phyloP scores from a whole-genome alignment of 108 stramenopile genomes.

The Pseudonitzschia multiseries region DNA sequence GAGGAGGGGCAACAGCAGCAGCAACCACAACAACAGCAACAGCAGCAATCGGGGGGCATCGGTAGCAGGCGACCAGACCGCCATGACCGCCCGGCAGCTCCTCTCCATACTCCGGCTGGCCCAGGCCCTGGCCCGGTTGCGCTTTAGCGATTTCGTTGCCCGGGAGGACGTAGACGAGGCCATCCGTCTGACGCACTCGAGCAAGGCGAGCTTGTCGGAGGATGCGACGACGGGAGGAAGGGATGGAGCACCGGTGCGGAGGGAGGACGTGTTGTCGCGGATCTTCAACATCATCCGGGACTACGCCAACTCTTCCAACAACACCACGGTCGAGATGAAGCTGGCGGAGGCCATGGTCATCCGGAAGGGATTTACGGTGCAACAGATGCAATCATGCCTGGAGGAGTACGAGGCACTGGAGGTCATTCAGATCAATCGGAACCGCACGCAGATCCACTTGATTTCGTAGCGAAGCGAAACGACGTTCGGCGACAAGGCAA shows the following conservation, averaged over 20 bases:
- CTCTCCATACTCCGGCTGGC: conserved; percentile 95
- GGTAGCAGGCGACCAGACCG: conserved; percentile 87
- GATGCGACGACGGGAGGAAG: conserved; percentile 14
- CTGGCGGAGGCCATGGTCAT: conserved; percentile 84
- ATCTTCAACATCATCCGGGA: conserved; percentile 80
- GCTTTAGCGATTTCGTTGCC: conserved; percentile 91
- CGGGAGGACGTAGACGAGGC: conserved; percentile 98
- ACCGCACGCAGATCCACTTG: conserved; percentile 68
- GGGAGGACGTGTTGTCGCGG: conserved; percentile 69
- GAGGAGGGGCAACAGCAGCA: conserved; percentile 7
- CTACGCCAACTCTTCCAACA: conserved; percentile 53
- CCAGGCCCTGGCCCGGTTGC: conserved; percentile 94
- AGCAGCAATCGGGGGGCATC: too few species aligned
- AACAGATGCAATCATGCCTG: conserved; percentile 80
- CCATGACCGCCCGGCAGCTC: conserved; percentile 97
- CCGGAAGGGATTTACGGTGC: conserved; percentile 84
- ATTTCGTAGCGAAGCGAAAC: conserved; percentile 16
- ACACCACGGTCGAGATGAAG: conserved; percentile 51
- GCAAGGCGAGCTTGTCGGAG: conserved; percentile 70
- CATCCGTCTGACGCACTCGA: conserved; percentile 93
- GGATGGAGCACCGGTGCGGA: conserved; percentile 24
- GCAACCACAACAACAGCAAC: neutral
- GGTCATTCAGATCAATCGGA: conserved; percentile 73
- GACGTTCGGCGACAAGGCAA: too few species aligned
- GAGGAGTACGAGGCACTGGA: conserved; percentile 84